Evolutionary conservation across 2,329 filamentous ascomycete species (phyloP).

Genomic region (Penicillium olsonii): DNA sequence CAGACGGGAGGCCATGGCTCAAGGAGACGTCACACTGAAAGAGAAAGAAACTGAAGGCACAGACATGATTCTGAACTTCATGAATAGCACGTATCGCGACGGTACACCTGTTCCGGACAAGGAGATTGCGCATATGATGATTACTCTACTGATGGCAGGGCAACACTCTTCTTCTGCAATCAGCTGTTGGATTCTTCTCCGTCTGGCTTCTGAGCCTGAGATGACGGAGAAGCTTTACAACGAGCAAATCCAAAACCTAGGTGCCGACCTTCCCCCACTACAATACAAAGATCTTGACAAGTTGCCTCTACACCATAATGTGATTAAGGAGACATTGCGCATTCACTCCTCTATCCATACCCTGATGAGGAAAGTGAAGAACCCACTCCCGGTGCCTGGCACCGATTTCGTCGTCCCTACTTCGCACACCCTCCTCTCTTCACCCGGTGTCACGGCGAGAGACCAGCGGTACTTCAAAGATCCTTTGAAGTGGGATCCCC

Average conservation of each 20-base stretch:
- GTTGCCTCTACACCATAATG: slow-evolving; percentile 62
- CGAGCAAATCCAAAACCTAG: slow-evolving; percentile 62
- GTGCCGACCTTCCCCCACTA: slow-evolving; percentile 55
- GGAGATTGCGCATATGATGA: slow-evolving; percentile 84
- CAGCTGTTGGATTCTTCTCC: slow-evolving; percentile 75
- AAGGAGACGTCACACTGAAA: background rate
- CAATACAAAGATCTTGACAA: slow-evolving; percentile 61
- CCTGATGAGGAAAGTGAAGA: slow-evolving; percentile 72
- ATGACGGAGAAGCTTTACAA: slow-evolving; percentile 70
- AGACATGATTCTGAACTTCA: slow-evolving; percentile 78
- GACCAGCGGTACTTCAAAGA: slow-evolving; percentile 64
- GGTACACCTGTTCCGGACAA: slow-evolving; percentile 68
- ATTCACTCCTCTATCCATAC: slow-evolving; percentile 73
- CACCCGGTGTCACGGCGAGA: slow-evolving; percentile 68
- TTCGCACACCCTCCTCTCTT: slow-evolving; percentile 75
- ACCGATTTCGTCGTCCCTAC: slow-evolving; percentile 72
- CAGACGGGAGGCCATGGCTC: slow-evolving; percentile 51
- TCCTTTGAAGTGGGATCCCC: slow-evolving; percentile 61
- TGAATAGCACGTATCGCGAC: slow-evolving; percentile 75
- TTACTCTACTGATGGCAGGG: slow-evolving; percentile 79
- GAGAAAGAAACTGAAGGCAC: slow-evolving; percentile 50
- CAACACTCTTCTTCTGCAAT: slow-evolving; percentile 79
- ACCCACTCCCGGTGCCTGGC: slow-evolving; percentile 58
- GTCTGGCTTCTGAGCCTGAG: slow-evolving; percentile 68
- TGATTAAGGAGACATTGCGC: slow-evolving; percentile 72